A percentile compares a stretch with the other conserved stretches of the same genome.
phyloP scores from a whole-genome alignment of 495 filamentous ascomycete species.

The Trichodelitschia bisporula region DNA sequence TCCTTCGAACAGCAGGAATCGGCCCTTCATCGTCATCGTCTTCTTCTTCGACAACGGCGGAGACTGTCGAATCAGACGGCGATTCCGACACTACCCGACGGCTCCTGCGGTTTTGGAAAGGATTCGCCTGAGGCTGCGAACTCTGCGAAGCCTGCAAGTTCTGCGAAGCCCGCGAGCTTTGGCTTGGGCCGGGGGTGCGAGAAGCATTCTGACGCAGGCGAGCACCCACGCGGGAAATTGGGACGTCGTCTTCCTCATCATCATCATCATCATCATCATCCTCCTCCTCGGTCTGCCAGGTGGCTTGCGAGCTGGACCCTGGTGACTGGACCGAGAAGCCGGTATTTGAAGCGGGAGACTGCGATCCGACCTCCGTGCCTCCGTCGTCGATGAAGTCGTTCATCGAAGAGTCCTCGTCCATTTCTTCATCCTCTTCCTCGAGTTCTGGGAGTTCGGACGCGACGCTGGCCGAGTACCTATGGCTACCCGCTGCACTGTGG shows the following conservation, averaged over 20 bases:
- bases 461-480: conserved; percentile 8
- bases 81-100: no score
- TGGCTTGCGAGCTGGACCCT: conserved; percentile 3
- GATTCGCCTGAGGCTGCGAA: no score
- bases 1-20: conserved; percentile 5
- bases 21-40: conserved; percentile 9
- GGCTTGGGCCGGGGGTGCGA: no score
- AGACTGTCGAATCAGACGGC: no score
- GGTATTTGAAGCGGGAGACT: conserved; percentile 5
- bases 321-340: neutral
- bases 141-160: no score
- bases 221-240: no score
- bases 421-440: conserved; percentile 16
- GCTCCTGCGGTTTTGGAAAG: no score
- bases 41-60: no score
- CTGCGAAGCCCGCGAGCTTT: no score
- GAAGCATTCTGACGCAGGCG: no score
- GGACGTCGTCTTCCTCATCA: no score
- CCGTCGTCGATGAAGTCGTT: conserved; percentile 14
- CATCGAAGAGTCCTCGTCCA: conserved; percentile 12
- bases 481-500: conserved; percentile 12
- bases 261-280: no score
- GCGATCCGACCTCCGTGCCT: conserved; percentile 4
- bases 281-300: conserved; percentile 3
- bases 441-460: conserved; percentile 7